phyloP scores from a whole-genome alignment of 176 grass and related monocot genomes.

The Oryza glumipatula region DNA sequence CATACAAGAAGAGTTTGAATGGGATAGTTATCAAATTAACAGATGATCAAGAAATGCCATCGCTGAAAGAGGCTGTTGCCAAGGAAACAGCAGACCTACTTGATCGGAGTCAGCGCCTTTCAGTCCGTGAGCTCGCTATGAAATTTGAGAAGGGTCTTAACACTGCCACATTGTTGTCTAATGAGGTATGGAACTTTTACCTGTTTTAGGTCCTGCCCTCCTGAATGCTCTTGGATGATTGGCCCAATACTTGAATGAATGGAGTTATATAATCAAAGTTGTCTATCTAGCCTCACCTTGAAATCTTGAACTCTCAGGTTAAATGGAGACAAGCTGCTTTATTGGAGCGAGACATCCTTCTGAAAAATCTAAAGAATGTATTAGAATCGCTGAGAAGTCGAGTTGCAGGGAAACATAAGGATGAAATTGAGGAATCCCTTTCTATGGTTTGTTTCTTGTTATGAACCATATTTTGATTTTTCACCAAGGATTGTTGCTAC shows the following conservation, averaged over 20 bases:
- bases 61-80: constrained; percentile 63
- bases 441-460: constrained; percentile 69
- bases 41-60: constrained; percentile 42
- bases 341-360: constrained; percentile 70
- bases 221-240: background rate
- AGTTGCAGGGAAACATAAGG: constrained; percentile 62
- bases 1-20: constrained; percentile 56
- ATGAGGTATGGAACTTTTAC: constrained; percentile 53
- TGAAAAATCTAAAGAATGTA: constrained; percentile 71
- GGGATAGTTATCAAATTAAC: constrained; percentile 64
- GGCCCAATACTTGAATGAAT: constrained; percentile 7
- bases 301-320: constrained; percentile 51
- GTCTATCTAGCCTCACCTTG: constrained; percentile 19
- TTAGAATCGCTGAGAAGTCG: constrained; percentile 65
- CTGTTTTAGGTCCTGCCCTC: background rate
- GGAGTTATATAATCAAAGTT: background rate
- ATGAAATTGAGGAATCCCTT: constrained; percentile 71
- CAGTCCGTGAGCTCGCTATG: constrained; percentile 73
- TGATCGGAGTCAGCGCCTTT: constrained; percentile 57
- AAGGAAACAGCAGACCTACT: constrained; percentile 68
- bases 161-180: constrained; percentile 70
- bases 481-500: background rate
- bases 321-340: constrained; percentile 72
- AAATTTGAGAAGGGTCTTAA: constrained; percentile 90
- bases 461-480: constrained; percentile 26